These are phyloP conservation scores for Globisporangium echinulatum DNA, from an alignment of 352 stramenopile genomes.

Conservation along the genomic window DNA sequence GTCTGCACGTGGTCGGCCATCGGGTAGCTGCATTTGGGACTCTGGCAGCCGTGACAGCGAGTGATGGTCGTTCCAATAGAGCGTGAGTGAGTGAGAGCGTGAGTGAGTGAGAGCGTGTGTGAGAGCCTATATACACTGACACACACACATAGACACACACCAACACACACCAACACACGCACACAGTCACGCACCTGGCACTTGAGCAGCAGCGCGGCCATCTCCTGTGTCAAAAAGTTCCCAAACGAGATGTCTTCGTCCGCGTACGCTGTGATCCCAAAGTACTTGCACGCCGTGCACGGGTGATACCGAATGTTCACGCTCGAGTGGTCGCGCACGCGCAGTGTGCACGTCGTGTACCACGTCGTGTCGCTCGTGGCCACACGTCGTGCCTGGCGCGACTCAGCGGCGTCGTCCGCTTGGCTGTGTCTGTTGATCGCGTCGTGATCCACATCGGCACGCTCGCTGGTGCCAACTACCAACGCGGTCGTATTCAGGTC, in stretches of 20 bases:
- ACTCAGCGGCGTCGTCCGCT: conserved; percentile 6
- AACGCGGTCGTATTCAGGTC: conserved; percentile 39
- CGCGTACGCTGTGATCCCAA: conserved; percentile 56
- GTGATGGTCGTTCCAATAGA: too few relatives aligned
- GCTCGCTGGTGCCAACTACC: background rate
- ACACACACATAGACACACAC: background rate
- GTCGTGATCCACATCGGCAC: background rate
- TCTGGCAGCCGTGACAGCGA: conserved; percentile 23
- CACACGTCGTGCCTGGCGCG: conserved; percentile 4
- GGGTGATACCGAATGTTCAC: conserved; percentile 55
- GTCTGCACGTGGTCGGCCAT: conserved; percentile 83
- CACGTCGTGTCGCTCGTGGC: conserved; percentile 36
- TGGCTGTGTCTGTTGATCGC: background rate
- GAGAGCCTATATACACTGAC: too few relatives aligned
- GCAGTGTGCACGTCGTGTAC: conserved; percentile 71
- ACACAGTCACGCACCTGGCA: conserved; percentile 54
- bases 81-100: too few relatives aligned
- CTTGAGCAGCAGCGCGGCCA: conserved; percentile 58
- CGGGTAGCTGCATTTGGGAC: conserved; percentile 66
- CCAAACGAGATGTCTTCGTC: conserved; percentile 75
- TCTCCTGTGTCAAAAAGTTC: conserved; percentile 72
- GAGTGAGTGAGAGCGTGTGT: too few relatives aligned
- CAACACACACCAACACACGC: background rate
- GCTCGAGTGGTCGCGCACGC: conserved; percentile 42
- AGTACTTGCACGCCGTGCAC: conserved; percentile 62